These are phyloP conservation scores for Annona cherimola DNA, from an alignment of 164 flowering plant genomes.

Conservation along the genomic window DNA sequence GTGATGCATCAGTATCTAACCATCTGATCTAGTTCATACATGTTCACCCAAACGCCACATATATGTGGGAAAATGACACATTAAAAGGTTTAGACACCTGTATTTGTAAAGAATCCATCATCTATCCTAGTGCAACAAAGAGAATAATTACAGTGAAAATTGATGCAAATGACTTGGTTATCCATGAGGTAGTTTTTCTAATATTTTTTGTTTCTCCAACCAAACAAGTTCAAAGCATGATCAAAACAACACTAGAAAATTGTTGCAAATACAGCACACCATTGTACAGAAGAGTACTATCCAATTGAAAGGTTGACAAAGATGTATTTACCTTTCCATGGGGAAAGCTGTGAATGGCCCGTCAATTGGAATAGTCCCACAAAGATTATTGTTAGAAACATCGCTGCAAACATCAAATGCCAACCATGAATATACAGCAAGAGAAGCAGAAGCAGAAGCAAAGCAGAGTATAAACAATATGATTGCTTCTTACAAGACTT, in stretches of 20 bases:
- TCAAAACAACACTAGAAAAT: not conserved
- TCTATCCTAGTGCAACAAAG: no score
- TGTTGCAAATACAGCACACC: not conserved
- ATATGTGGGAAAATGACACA: no score
- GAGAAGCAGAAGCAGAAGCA: not conserved
- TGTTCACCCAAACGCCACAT: no score
- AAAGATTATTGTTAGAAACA: slow-evolving; percentile 69
- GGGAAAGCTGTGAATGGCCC: slow-evolving; percentile 68
- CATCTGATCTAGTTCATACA: no score
- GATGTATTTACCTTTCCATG: slow-evolving; percentile 43
- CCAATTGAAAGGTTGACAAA: not conserved
- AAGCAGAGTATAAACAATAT: not conserved
- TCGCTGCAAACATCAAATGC: slow-evolving; percentile 48
- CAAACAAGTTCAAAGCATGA: not conserved
- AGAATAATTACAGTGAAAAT: no score
- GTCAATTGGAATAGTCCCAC: slow-evolving; percentile 81
- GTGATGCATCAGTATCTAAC: no score
- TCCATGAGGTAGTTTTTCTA: not conserved
- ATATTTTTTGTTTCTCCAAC: not conserved
- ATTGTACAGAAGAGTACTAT: not conserved
- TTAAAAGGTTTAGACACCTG: no score
- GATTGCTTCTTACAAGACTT: slow-evolving; percentile 56
- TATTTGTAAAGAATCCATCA: no score
- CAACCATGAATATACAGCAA: slow-evolving; percentile 3
- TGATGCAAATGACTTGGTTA: no score